These are phyloP conservation scores for Lepiota subincarnata DNA, from an alignment of 768 basidiomycete species.

Conservation along the genomic window DNA sequence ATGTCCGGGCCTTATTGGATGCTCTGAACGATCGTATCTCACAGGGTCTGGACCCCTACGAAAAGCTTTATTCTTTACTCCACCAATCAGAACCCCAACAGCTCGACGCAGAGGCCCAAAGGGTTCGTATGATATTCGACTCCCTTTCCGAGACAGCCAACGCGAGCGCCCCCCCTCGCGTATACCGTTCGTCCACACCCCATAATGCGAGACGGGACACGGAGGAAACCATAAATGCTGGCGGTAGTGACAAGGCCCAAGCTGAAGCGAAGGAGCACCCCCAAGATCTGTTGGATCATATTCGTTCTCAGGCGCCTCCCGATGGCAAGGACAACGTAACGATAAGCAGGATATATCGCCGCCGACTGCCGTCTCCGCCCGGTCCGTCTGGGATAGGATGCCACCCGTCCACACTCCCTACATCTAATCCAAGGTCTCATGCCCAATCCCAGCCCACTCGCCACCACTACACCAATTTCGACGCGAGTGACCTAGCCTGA, in stretches of 20 bases:
- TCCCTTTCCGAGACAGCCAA: conserved; percentile 2
- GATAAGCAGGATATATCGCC: not conserved
- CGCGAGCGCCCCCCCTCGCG: not conserved
- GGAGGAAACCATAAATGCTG: not conserved
- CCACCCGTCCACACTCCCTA: not conserved
- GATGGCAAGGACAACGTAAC: not conserved
- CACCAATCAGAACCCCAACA: not conserved
- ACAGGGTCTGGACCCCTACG: not conserved
- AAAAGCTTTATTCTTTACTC: not conserved
- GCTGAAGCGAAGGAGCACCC: too few species aligned
- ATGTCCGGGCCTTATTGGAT: conserved; percentile 19
- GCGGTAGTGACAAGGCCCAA: too few species aligned
- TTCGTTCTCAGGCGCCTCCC: too few species aligned
- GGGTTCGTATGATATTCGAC: not conserved
- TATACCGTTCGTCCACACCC: not conserved
- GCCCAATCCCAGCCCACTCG: not conserved
- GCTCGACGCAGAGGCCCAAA: not conserved
- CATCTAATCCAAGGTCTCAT: not conserved
- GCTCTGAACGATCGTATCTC: conserved; percentile 14
- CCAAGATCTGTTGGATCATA: too few species aligned
- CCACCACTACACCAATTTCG: not conserved
- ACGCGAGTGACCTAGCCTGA: conserved; percentile 1
- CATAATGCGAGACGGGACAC: not conserved
- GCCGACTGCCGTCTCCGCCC: conserved; percentile 4
- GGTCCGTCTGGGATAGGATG: conserved; percentile 5